Evolutionary conservation across 345 rosid genomes (phyloP).

Genomic region (Gossypium arboreum): DNA sequence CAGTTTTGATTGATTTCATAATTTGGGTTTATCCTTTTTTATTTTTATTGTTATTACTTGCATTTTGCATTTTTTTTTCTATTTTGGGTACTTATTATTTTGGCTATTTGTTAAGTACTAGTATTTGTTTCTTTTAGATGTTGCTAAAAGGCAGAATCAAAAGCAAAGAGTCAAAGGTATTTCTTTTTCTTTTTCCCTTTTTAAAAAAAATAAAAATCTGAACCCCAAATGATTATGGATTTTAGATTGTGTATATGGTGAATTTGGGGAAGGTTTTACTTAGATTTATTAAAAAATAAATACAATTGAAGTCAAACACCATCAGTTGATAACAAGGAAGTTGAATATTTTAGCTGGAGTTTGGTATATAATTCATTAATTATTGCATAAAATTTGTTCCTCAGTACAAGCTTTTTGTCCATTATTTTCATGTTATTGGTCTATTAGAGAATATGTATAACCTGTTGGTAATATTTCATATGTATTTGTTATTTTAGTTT

Average conservation of each 20-base stretch:
- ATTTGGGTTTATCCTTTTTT: not conserved
- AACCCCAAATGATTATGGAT: not conserved
- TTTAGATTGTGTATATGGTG: not conserved
- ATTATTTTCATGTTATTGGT: slow-evolving; percentile 1
- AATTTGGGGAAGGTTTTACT: not conserved
- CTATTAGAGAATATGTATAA: not conserved
- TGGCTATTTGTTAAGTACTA: not conserved
- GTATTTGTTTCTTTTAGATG: not conserved
- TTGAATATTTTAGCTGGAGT: slow-evolving; percentile 6
- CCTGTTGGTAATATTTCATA: not conserved
- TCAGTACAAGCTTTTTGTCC: not conserved
- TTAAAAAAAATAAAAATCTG: not conserved
- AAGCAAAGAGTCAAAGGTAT: not conserved
- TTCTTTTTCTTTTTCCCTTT: not conserved
- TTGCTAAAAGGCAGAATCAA: not conserved
- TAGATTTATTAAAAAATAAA: not conserved
- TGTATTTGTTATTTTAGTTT: not conserved
- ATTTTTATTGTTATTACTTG: no score
- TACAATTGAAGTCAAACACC: not conserved
- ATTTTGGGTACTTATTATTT: not conserved
- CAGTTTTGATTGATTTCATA: not conserved
- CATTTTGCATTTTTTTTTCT: no score
- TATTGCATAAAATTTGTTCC: not conserved
- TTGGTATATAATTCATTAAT: not conserved
- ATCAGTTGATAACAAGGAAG: not conserved